A percentile compares a stretch with the other conserved stretches of the same genome.
phyloP scores from a whole-genome alignment of 2,329 filamentous ascomycete species.

The Calycina herbarum region DNA sequence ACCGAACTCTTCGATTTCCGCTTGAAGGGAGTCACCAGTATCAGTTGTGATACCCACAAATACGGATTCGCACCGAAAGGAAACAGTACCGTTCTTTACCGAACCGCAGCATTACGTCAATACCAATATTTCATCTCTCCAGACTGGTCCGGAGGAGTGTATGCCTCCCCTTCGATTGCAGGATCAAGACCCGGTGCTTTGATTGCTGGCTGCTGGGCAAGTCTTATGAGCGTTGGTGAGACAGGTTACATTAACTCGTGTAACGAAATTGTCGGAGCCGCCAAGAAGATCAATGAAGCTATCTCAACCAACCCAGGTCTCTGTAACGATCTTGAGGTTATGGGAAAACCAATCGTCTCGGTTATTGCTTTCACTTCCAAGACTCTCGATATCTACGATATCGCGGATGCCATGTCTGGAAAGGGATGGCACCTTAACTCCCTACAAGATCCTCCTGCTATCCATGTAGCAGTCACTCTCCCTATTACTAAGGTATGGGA shows the following conservation, averaged over 20 bases:
- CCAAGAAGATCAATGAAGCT: slow-evolving; percentile 77
- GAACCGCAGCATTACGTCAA: slow-evolving; percentile 71
- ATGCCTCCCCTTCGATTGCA: slow-evolving; percentile 88
- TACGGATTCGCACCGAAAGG: slow-evolving; percentile 99
- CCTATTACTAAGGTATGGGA: slow-evolving; percentile 83
- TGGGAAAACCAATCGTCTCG: slow-evolving; percentile 84
- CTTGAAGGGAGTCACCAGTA: slow-evolving; percentile 89
- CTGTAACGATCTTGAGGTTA: slow-evolving; percentile 69
- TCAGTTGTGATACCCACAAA: slow-evolving; percentile 97
- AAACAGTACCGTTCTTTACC: slow-evolving; percentile 91
- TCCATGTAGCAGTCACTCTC: slow-evolving; percentile 91
- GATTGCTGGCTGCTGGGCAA: slow-evolving; percentile 95
- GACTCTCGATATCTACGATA: slow-evolving; percentile 88
- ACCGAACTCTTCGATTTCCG: slow-evolving; percentile 89
- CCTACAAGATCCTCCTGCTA: slow-evolving; percentile 84
- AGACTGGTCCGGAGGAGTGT: slow-evolving; percentile 94
- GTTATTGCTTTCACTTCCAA: slow-evolving; percentile 86
- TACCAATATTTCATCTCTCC: slow-evolving; percentile 97
- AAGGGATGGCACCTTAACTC: slow-evolving; percentile 96
- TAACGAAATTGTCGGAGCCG: slow-evolving; percentile 80
- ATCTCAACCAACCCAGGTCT: slow-evolving; percentile 70
- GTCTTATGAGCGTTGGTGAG: slow-evolving; percentile 84
- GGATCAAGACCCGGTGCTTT: slow-evolving; percentile 90
- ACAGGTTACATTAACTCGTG: slow-evolving; percentile 85
- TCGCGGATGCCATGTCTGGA: slow-evolving; percentile 81